phyloP scores from a whole-genome alignment of 192 early-diverging fungal genomes.

The Lobosporangium transversale region DNA sequence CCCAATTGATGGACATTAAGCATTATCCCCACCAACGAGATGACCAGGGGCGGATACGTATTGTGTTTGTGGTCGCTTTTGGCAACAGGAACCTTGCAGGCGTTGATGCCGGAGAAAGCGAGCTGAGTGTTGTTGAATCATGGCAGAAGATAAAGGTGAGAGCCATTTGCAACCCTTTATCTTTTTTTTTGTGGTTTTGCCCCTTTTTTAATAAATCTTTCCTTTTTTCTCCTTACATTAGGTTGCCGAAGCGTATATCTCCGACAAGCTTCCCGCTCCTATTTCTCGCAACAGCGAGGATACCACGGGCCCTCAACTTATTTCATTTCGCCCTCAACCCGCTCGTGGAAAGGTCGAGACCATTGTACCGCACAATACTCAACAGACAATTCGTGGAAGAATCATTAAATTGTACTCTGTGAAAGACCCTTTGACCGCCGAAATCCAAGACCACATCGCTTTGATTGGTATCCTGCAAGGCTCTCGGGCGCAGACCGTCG shows the following conservation, averaged over 20 bases:
- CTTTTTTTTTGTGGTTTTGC: neutral
- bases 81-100: neutral
- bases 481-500: neutral
- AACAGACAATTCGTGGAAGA: constrained; percentile 15
- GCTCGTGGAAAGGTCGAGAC: constrained; percentile 15
- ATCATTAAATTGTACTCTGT: constrained; percentile 13
- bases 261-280: neutral
- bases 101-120: neutral
- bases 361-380: constrained; percentile 3
- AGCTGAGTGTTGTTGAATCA: constrained; percentile 14
- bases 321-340: neutral
- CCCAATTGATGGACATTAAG: constrained; percentile 31
- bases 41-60: constrained; percentile 5
- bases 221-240: constrained; percentile 1
- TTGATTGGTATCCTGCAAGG: constrained; percentile 32
- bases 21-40: constrained; percentile 10
- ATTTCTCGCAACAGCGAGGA: neutral
- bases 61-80: constrained; percentile 36
- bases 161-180: neutral
- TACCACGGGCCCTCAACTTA: neutral
- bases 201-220: neutral
- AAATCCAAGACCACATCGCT: constrained; percentile 12
- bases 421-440: neutral
- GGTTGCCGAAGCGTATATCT: constrained; percentile 27
- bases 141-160: constrained; percentile 25